Base-by-base conservation (phyloP, 148 eudicot species). In the Euryodendron excelsum region DNA sequence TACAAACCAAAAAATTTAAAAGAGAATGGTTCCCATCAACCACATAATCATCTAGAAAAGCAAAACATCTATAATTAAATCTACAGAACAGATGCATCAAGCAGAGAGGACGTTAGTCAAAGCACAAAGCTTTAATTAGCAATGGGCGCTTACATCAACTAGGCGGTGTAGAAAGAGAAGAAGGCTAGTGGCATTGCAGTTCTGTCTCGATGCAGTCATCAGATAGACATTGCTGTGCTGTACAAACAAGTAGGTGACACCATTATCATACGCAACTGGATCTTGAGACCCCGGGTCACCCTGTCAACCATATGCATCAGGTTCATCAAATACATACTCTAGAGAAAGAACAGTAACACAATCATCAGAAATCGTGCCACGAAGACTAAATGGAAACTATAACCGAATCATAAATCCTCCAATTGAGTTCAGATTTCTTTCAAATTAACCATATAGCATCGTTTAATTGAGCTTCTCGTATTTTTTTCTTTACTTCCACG, bases 141-240 rank as follows among this genome's bases (percentile, higher is more conserved):
- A 80, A 76, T 79, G n/a, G 63, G n/a, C 11, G 68, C 89, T 86
- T 90, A 90, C 94, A 80, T 90, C 91, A 82, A 96, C 85, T 33
- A 96, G 45, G 5, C 99, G 98, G 76, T 96, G 99, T 61, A 96
- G 92, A 81, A 96, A 96, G 62, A 93, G 86, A 70, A 96, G 84
- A 73, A 88, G 92, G 68, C 99, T 91, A 79, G 99, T 98, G 74
- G 99, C 98, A 83, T 96, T 95, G 81, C 98, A 93, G 81, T 96
- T 96, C 83, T 96, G 99, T 50, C 99, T 87, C n/a, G 98, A 80
- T 3, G 98, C 97, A 14, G 86, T 82, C 94, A 96, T 91, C 77
- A 96, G 81, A 82, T 93, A 96, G 60, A 96, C 87, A 80, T 96
- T 93, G 63, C 85, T 96, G 81, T 96, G 99, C 78, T 93, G 99